Evolutionary conservation across 768 basidiomycete genomes (phyloP).

Genomic region (Leccinum pellstonianum): DNA sequence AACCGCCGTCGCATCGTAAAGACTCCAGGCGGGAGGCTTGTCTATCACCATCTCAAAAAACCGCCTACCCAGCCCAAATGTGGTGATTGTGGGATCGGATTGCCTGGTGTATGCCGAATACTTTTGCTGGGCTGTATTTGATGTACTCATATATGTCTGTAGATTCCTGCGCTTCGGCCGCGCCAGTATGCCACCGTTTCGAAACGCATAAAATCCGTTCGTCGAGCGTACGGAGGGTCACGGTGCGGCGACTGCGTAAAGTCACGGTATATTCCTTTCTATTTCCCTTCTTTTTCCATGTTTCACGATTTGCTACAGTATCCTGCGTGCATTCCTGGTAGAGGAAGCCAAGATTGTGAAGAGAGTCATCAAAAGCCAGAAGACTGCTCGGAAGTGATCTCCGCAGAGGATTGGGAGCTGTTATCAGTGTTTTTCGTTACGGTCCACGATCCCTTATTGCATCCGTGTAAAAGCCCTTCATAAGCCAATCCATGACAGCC

Average conservation of each 20-base stretch:
- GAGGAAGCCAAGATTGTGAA: conserved; percentile 99
- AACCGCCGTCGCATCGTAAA: conserved; percentile 94
- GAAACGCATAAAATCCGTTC: conserved; percentile 96
- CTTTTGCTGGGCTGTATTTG: neutral
- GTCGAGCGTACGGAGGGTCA: conserved; percentile 95
- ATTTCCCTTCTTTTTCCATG: neutral
- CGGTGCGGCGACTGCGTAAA: conserved; percentile 95
- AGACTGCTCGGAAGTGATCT: conserved; percentile 28
- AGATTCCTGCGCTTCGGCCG: conserved; percentile 96
- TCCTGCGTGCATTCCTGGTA: conserved; percentile 96
- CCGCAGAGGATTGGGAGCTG: neutral
- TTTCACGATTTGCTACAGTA: conserved; percentile 46
- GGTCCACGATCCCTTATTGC: conserved; percentile 16
- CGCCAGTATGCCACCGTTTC: conserved; percentile 94
- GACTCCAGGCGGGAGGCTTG: conserved; percentile 97
- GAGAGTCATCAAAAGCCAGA: conserved; percentile 91
- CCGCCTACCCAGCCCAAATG: conserved; percentile 89
- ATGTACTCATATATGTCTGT: conserved; percentile 5
- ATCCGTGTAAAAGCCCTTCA: conserved; percentile 22
- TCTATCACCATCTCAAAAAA: conserved; percentile 98
- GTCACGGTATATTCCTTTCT: conserved; percentile 66
- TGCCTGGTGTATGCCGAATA: conserved; percentile 80
- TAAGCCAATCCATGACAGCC: conserved; percentile 12
- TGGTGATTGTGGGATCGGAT: conserved; percentile 94
- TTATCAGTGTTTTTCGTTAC: conserved; percentile 11